Evolutionary conservation across 108 stramenopile genomes (phyloP).

Genomic region (Bacterosira constricta): DNA sequence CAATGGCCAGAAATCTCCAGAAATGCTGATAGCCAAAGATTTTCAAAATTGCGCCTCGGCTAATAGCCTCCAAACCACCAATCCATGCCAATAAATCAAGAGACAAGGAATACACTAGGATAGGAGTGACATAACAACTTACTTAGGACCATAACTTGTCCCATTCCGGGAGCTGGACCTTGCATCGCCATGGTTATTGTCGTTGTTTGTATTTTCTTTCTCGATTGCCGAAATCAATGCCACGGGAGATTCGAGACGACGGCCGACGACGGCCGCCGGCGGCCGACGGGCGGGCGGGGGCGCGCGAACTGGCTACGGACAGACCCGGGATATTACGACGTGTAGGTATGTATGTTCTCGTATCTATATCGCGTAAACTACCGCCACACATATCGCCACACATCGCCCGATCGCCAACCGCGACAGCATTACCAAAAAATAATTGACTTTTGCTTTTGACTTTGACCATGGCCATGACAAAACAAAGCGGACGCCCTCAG

Average conservation of each 20-base stretch:
- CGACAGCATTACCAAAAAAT: too few species aligned
- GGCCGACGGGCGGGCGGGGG: background rate
- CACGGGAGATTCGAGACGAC: background rate
- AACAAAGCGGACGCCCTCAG: too few species aligned
- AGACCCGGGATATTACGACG: too few species aligned
- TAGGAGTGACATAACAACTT: conserved; percentile 48
- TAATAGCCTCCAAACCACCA: background rate
- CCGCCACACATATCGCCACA: background rate
- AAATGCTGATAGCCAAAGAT: background rate
- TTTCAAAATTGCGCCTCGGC: background rate
- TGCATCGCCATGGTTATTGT: conserved; percentile 32
- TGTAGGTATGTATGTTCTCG: background rate
- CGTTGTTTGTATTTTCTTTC: too few species aligned
- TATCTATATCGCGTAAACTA: background rate
- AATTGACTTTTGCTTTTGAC: too few species aligned
- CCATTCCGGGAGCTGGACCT: conserved; percentile 47
- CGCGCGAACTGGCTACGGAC: background rate
- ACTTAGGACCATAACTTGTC: conserved; percentile 90
- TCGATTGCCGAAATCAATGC: background rate
- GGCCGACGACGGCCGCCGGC: background rate
- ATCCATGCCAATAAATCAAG: background rate
- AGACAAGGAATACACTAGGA: background rate
- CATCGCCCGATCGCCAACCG: background rate
- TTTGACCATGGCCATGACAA: too few species aligned
- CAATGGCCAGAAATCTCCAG: background rate